phyloP scores from a whole-genome alignment of 805 yeast genomes.

The Ogataea saltuana region DNA sequence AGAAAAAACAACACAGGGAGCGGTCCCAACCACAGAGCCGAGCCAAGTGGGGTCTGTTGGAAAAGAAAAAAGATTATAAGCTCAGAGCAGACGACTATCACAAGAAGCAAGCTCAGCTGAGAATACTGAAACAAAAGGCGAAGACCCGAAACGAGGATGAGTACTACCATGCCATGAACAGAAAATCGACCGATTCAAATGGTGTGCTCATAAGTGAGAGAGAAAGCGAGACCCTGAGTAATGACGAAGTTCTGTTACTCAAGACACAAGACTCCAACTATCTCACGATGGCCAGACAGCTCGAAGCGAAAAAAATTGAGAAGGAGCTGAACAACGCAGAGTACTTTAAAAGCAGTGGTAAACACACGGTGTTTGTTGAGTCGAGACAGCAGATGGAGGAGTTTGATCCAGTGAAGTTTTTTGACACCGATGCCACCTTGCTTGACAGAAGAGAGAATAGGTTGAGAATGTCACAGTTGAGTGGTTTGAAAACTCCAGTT shows the following conservation, averaged over 20 bases:
- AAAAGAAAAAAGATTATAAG: slow-evolving; percentile 85
- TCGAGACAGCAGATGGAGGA: slow-evolving; percentile 50
- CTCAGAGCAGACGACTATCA: slow-evolving; percentile 58
- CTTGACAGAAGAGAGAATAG: slow-evolving; percentile 71
- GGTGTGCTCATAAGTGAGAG: slow-evolving; percentile 73
- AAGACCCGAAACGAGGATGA: slow-evolving; percentile 86
- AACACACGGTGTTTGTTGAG: slow-evolving; percentile 86
- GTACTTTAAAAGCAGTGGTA: slow-evolving; percentile 58
- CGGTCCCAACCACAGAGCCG: slow-evolving; percentile 83
- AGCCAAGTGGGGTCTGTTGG: slow-evolving; percentile 77
- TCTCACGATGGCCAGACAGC: slow-evolving; percentile 70
- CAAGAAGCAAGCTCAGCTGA: slow-evolving; percentile 61
- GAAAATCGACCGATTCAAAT: slow-evolving; percentile 60
- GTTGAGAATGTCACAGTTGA: slow-evolving; percentile 60
- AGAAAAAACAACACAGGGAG: slow-evolving; percentile 95
- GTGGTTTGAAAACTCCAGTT: slow-evolving; percentile 38
- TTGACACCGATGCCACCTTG: slow-evolving; percentile 68
- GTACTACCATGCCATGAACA: slow-evolving; percentile 91
- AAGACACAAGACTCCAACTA: slow-evolving; percentile 92
- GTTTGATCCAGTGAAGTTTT: slow-evolving; percentile 65
- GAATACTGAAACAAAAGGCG: slow-evolving; percentile 72
- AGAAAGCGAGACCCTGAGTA: slow-evolving; percentile 57
- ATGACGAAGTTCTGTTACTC: slow-evolving; percentile 76
- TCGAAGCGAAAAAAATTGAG: slow-evolving; percentile 65
- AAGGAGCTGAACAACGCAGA: slow-evolving; percentile 50